Evolutionary conservation across 192 early-diverging fungal species (phyloP).

Genomic region (Pilaira anomala): DNA sequence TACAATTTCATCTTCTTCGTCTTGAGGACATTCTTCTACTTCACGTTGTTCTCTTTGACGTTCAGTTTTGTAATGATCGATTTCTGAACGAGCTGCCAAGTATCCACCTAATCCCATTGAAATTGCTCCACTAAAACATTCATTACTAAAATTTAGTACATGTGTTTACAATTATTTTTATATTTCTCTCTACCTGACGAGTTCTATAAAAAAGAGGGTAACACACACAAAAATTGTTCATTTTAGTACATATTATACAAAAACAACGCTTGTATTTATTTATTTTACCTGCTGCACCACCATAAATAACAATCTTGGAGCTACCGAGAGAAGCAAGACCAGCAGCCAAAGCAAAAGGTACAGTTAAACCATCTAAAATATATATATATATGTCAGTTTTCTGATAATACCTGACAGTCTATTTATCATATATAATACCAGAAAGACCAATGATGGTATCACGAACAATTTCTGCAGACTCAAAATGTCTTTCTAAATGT

Average conservation of each 20-base stretch:
- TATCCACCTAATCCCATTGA: slow-evolving; percentile 66
- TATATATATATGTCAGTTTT: background rate
- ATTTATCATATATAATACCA: slow-evolving; percentile 15
- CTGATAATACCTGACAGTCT: background rate
- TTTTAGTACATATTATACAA: background rate
- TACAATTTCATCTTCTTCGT: slow-evolving; percentile 58
- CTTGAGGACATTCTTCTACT: slow-evolving; percentile 46
- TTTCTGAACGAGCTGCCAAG: slow-evolving; percentile 55
- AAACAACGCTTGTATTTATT: background rate
- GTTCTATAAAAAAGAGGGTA: slow-evolving; percentile 6
- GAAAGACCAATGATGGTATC: slow-evolving; percentile 47
- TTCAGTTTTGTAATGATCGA: slow-evolving; percentile 63
- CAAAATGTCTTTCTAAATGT: slow-evolving; percentile 43
- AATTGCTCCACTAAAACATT: slow-evolving; percentile 45
- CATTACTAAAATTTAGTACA: too few species aligned
- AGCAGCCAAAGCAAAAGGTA: slow-evolving; percentile 67
- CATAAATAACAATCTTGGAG: slow-evolving; percentile 53
- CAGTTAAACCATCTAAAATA: slow-evolving; percentile 42
- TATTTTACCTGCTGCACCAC: slow-evolving; percentile 53
- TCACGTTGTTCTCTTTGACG: slow-evolving; percentile 50
- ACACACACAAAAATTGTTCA: background rate
- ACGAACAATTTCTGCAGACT: slow-evolving; percentile 42
- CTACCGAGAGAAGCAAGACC: slow-evolving; percentile 53
- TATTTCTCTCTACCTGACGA: slow-evolving; percentile 18
- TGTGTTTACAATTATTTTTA: background rate